These are phyloP conservation scores for Phaseolus coccineus DNA, from an alignment of 331 rosid species.

Conservation along the genomic window DNA sequence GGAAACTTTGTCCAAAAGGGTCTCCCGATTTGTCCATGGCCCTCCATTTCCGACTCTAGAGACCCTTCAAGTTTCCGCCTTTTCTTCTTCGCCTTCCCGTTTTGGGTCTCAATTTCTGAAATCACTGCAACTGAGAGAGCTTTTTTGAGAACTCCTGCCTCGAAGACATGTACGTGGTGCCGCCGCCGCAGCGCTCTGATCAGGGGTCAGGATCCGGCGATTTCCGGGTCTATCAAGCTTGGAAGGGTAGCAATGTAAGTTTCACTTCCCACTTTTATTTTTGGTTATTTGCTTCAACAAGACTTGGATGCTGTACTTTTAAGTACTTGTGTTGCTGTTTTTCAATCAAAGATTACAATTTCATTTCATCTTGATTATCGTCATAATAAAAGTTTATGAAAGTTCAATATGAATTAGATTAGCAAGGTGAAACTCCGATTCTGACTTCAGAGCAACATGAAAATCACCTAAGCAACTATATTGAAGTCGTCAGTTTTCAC, in stretches of 20 bases:
- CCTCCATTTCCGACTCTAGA: conserved; percentile 40
- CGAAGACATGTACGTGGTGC: conserved; percentile 79
- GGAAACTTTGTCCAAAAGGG: conserved; percentile 45
- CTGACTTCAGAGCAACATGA: neutral
- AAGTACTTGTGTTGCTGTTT: neutral
- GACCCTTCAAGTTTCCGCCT: conserved; percentile 43
- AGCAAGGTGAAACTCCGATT: neutral
- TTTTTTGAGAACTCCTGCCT: conserved; percentile 5
- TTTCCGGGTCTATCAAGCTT: conserved; percentile 79
- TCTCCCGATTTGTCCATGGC: conserved; percentile 31
- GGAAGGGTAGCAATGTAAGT: conserved; percentile 98
- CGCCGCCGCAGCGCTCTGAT: conserved; percentile 94
- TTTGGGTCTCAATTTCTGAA: conserved; percentile 31
- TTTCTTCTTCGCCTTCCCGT: neutral
- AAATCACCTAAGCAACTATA: neutral
- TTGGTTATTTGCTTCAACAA: neutral
- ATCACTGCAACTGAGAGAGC: conserved; percentile 3
- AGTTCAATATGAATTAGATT: neutral
- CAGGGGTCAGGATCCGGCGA: conserved; percentile 78
- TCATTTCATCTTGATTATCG: neutral
- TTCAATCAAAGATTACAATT: neutral
- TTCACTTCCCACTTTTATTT: neutral
- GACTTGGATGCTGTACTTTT: neutral
- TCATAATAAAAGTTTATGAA: neutral
- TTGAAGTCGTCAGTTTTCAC: conserved; percentile 1